phyloP scores from a whole-genome alignment of 1,284 basidiomycete genomes.

The Tausonia pullulans region DNA sequence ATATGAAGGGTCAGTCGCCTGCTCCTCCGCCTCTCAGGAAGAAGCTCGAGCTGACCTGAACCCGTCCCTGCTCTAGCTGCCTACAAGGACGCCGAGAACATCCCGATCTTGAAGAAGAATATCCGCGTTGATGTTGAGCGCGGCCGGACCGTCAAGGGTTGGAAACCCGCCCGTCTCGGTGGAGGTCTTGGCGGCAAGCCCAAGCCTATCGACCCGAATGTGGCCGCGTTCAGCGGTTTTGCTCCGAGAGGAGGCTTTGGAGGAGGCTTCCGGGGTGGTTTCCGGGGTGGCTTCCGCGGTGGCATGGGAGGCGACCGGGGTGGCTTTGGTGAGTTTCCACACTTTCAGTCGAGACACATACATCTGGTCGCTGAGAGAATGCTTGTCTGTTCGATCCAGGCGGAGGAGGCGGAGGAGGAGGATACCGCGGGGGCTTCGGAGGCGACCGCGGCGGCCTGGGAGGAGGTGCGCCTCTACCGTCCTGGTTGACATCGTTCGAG shows the following conservation, averaged over 20 bases:
- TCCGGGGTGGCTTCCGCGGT: slow-evolving; percentile 17
- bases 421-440: slow-evolving; percentile 14
- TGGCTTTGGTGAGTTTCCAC: slow-evolving; percentile 17
- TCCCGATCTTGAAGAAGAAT: slow-evolving; percentile 87
- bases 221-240: slow-evolving; percentile 30
- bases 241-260: slow-evolving; percentile 31
- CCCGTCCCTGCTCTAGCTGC: slow-evolving; percentile 51
- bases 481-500: slow-evolving; percentile 9
- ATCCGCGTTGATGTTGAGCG: slow-evolving; percentile 97
- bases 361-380: not conserved
- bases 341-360: not conserved
- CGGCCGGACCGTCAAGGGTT: slow-evolving; percentile 92
- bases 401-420: slow-evolving; percentile 15
- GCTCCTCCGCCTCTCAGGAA: slow-evolving; percentile 17
- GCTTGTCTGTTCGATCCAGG: not conserved
- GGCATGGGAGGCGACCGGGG: slow-evolving; percentile 22
- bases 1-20: slow-evolving; percentile 81
- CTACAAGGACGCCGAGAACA: slow-evolving; percentile 98
- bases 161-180: slow-evolving; percentile 91
- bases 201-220: slow-evolving; percentile 52
- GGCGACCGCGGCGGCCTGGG: slow-evolving; percentile 2
- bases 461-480: slow-evolving; percentile 19
- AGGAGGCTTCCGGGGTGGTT: slow-evolving; percentile 32
- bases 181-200: slow-evolving; percentile 75
- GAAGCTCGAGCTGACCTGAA: slow-evolving; percentile 13